These are phyloP conservation scores for Vitis amurensis DNA, from an alignment of 164 flowering plant species.

Conservation along the genomic window DNA sequence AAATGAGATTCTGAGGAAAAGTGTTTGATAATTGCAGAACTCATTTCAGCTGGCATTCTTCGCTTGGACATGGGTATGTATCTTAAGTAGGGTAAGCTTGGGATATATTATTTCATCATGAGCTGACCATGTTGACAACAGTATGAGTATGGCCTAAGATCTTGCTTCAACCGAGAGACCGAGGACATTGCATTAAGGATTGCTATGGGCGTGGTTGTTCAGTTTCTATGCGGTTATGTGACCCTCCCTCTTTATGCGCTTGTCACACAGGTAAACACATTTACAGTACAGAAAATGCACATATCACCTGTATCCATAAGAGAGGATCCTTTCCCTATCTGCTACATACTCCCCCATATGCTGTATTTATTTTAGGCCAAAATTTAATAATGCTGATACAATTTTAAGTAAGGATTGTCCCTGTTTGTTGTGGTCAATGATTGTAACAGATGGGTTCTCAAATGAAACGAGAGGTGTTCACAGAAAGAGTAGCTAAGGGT, in stretches of 20 bases:
- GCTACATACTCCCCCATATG: not conserved
- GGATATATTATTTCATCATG: not conserved
- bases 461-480: constrained; percentile 15
- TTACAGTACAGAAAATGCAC: too few relatives aligned
- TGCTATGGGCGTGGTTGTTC: constrained; percentile 42
- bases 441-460: constrained; percentile 20
- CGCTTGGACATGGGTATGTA: constrained; percentile 35
- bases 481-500: constrained; percentile 13
- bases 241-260: constrained; percentile 59
- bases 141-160: constrained; percentile 51
- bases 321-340: too few relatives aligned
- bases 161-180: constrained; percentile 44
- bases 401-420: too few relatives aligned
- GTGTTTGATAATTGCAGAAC: constrained; percentile 25
- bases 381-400: too few relatives aligned
- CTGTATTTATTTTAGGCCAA: too few relatives aligned
- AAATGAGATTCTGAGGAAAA: not conserved
- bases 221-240: constrained; percentile 53
- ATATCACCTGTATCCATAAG: too few relatives aligned
- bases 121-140: constrained; percentile 17
- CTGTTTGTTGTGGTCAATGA: not conserved
- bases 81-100: not conserved
- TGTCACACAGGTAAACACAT: constrained; percentile 52
- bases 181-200: constrained; percentile 38
- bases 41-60: constrained; percentile 44